Percentiles rank a stretch among this genome's conserved stretches.
These are phyloP conservation scores for Mortierella sp. DNA, from an alignment of 371 early-diverging fungal genomes.

Conservation along the genomic window DNA sequence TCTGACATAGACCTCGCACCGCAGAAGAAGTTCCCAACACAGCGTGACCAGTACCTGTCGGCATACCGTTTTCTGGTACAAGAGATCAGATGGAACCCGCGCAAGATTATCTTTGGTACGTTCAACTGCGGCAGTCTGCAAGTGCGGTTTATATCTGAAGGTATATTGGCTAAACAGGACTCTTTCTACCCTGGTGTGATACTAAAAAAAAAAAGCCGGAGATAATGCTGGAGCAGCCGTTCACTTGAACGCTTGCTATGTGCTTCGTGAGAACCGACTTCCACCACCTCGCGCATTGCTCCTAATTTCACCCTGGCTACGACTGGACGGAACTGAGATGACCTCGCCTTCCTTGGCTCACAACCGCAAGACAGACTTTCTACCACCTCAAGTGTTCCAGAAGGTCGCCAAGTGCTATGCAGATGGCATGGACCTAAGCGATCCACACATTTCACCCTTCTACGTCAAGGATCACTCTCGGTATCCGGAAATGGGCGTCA, in stretches of 20 bases:
- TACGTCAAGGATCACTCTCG: slow-evolving; percentile 53
- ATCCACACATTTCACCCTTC: slow-evolving; percentile 49
- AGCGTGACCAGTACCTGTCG: slow-evolving; percentile 48
- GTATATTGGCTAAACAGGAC: too few species aligned
- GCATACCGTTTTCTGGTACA: slow-evolving; percentile 51
- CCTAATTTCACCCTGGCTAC: slow-evolving; percentile 52
- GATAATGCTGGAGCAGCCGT: slow-evolving; percentile 48
- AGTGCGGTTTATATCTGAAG: too few species aligned
- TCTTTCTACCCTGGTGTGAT: not conserved
- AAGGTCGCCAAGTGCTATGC: slow-evolving; percentile 48
- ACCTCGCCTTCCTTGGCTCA: slow-evolving; percentile 52
- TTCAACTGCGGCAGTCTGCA: not conserved
- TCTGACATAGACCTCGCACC: slow-evolving; percentile 42
- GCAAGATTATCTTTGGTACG: slow-evolving; percentile 53
- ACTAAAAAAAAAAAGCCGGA: slow-evolving; percentile 18
- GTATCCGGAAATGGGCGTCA: slow-evolving; percentile 47
- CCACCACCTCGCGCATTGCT: slow-evolving; percentile 52
- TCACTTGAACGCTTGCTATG: slow-evolving; percentile 41
- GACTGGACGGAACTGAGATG: slow-evolving; percentile 36
- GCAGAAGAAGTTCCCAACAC: slow-evolving; percentile 47
- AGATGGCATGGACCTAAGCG: slow-evolving; percentile 30
- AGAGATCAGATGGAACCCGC: slow-evolving; percentile 51
- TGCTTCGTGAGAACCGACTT: slow-evolving; percentile 35
- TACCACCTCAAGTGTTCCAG: slow-evolving; percentile 54
- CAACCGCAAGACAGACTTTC: slow-evolving; percentile 47